Base-by-base conservation (phyloP, 2,329 filamentous ascomycete genomes). In the Phialophora macrospora region DNA sequence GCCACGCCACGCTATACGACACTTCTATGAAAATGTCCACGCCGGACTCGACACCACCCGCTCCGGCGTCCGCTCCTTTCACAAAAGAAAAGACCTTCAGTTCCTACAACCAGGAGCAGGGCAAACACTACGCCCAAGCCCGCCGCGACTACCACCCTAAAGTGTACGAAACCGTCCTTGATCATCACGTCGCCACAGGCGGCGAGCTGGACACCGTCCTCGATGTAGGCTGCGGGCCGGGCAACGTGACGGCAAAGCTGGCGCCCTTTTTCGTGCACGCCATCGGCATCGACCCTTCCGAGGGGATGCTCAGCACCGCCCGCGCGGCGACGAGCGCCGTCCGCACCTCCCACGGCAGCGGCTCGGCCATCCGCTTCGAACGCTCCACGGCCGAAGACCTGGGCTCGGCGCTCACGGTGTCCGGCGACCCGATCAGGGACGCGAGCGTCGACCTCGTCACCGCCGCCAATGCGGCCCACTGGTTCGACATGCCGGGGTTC, bases 211-310 rank as follows among this genome's bases (percentile, higher is more conserved):
- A 75, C 30, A 77, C 74, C 1, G 63, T 86, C 0, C 72, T 86
- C 11, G 85, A 88, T 65, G 74, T 87, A 7, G 85, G 86, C 48
- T 87, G 84, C 70, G 85, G 86, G 0, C 84, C 85, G 0, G 86
- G 85, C 3, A 80, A 74, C n/a, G 83, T 81, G 0, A 78, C 78
- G 0, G 78, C 80, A 2, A 76, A 75, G 7, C 77, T 87, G 1
- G 80, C 81, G 0, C 72, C 74, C 0, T 76, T 76, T 38, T 87
- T 87, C 71, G 61, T 71, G 0, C 72, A 77, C 24, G 81, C 76
- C 5, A 73, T 82, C 20, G 86, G 84, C 8, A 69, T 84, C 17
- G 85, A 88, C 66, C 78, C 84, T 0, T 80, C 81, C 2, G 75
- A 76, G 14, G 81, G 80, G 41, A 88, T 88, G 86, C 82, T 87